Evolutionary conservation across 164 flowering plant genomes (phyloP), one percentile per base, ranked within the genome.

Genomic region (Dillenia suffruticosa): DNA sequence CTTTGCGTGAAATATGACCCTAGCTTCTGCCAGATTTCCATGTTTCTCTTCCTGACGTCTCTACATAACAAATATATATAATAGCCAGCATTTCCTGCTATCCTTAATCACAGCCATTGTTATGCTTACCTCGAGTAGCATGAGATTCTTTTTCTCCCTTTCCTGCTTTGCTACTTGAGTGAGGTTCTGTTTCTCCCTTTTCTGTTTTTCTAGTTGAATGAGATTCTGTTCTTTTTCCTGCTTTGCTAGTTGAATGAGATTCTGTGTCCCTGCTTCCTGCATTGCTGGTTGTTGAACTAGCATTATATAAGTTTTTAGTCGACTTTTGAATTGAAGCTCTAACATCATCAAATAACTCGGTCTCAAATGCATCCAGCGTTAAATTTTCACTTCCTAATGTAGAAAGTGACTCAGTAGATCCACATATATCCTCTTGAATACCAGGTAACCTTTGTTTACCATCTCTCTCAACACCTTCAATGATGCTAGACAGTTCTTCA

Each of bases 251-350:
- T 56, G 56, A 55, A 66, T 62, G 49, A n/a, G 44, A 22, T 14
- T 64, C 73, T 46, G 61, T 51, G 54, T 55, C 62, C 46, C 56
- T 50, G n/a, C 69, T 53, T 65, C 70, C 54, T 45, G 63, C 51
- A 61, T 72, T 70, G 40, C 40, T 32, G 40, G 7, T 32, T 32
- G 40, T 69, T 49, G 69, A 58, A 63, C 45, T 70, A 59, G 63
- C 49, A 48, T 43, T 47, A 57, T 64, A 62, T 60, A 78, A 58
- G 14, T 58, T 58, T 67, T 69, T 78, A 59, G 69, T 77, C 8
- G 86, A 83, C 76, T 72, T 86, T 68, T 88, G 89, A 11, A 85
- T 88, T 51, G 96, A 88, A 57, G 96, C 96, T 72, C 94, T 74
- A 55, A 91, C 68, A 54, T 88, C 96, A 63, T 71, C 82, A 68